phyloP scores from a whole-genome alignment of 805 yeast genomes.

The Saturnispora ahearnii region DNA sequence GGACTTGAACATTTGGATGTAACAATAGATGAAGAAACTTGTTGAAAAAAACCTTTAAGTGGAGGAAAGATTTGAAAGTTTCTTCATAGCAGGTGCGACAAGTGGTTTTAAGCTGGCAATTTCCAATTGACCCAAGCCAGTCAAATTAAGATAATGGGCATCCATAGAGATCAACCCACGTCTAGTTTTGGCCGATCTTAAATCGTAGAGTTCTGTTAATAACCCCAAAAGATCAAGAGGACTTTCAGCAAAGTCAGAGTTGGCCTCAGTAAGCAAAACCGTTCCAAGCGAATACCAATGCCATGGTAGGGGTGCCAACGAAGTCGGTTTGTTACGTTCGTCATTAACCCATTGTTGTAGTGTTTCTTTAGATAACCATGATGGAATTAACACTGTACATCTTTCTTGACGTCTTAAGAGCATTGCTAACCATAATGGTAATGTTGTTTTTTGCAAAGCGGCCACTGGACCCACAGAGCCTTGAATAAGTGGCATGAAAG shows the following conservation, averaged over 20 bases:
- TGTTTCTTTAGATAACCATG: conserved; percentile 46
- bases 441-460: conserved; percentile 58
- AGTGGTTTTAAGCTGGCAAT: conserved; percentile 85
- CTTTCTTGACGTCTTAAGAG: conserved; percentile 75
- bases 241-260: conserved; percentile 72
- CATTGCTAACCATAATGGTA: conserved; percentile 86
- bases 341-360: conserved; percentile 31
- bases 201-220: conserved; percentile 77
- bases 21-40: background rate
- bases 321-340: conserved; percentile 54
- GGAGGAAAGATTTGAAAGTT: conserved; percentile 30
- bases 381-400: conserved; percentile 79
- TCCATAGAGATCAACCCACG: conserved; percentile 72
- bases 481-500: background rate
- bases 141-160: conserved; percentile 73
- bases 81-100: conserved; percentile 71
- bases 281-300: conserved; percentile 82
- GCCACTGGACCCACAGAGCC: conserved; percentile 5
- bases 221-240: conserved; percentile 60
- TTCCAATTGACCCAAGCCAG: conserved; percentile 75
- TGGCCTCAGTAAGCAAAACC: conserved; percentile 53
- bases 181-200: conserved; percentile 70
- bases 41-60: conserved; percentile 1
- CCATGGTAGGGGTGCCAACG: conserved; percentile 53
- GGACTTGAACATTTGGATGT: conserved; percentile 5